These are phyloP conservation scores for Globisporangium cederbergense DNA, from an alignment of 352 stramenopile species.

Conservation along the genomic window DNA sequence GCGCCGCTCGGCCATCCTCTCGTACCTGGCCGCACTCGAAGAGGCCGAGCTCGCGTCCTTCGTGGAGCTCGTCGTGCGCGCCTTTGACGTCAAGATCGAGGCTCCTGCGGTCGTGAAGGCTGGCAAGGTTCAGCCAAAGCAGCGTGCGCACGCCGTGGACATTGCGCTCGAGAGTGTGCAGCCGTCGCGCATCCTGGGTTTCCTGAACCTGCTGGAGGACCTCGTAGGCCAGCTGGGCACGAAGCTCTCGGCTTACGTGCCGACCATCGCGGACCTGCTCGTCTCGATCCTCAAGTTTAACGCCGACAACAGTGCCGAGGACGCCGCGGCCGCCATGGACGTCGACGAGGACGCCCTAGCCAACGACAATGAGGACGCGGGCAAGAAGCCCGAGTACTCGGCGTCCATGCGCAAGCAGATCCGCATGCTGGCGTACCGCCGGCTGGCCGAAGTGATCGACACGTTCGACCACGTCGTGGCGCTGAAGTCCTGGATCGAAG, in stretches of 20 bases:
- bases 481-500: conserved; percentile 61
- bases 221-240: conserved; percentile 85
- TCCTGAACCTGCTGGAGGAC: conserved; percentile 89
- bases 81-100: conserved; percentile 71
- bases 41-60: conserved; percentile 78
- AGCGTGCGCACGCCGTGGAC: background rate
- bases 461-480: conserved; percentile 69
- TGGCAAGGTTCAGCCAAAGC: background rate
- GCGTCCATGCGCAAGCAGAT: conserved; percentile 77
- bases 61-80: conserved; percentile 85
- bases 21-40: conserved; percentile 84
- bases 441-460: conserved; percentile 69
- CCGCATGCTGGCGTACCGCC: conserved; percentile 72
- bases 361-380: conserved; percentile 19
- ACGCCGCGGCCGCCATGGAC: conserved; percentile 21
- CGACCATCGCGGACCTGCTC: conserved; percentile 69
- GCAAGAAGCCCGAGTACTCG: conserved; percentile 25
- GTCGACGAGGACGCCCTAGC: conserved; percentile 22
- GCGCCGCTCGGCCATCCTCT: conserved; percentile 86
- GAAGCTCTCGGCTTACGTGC: conserved; percentile 80
- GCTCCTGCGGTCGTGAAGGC: background rate
- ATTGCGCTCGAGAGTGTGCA: conserved; percentile 57
- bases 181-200: conserved; percentile 78
- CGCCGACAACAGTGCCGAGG: conserved; percentile 16
- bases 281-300: conserved; percentile 69